Evolutionary conservation across 441 rosid genomes (phyloP), one percentile per base, ranked within the genome.

Genomic region (Arabidopsis hybrid): DNA sequence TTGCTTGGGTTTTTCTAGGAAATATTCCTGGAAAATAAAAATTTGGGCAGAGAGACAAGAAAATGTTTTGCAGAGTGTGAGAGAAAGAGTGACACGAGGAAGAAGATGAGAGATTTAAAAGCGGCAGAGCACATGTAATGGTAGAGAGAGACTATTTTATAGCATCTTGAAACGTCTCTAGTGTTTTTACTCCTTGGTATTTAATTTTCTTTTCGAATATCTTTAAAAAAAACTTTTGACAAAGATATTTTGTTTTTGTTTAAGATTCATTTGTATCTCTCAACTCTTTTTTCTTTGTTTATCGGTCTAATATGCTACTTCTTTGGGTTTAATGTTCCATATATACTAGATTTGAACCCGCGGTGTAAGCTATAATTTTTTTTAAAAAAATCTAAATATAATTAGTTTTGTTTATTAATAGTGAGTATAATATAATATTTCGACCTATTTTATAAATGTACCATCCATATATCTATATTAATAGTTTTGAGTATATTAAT

Each of bases 141-240:
- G 38, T 46, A 57, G 60, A 71, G 50, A 65, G 56, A 64, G 79
- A 76, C 85, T 76, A 17, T 72, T 85, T 88, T 89, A 86, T 89
- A 89, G 88, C 86, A 85, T 77, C 80, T 69, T 69, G 61, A 69
- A 66, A 57, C 68, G 80, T 78, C 79, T 74, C 67, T 60, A 35
- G 40, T 66, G 69, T 80, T 71, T 69, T 63, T 52, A 51, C 71
- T 43, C 69, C 69, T 72, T 55, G 49, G 42, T 45, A 6, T 65
- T 64, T 55, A n/a, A 29, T 34, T 80, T 78, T 43, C 3, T 32
- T 51, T 4, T 51, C 14, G 26, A 32, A 11, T 45, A 49, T 60
- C 16, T 42, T 16, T 46, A 0, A 0, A 3, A 14, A 36, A 50
- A 12, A 39, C 12, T 60, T 46, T 21, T 36, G 0, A 10, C 42